Percentiles rank a stretch among this genome's conserved stretches.
Conservation (phyloP, 306 rosid species). For the Casuarina equisetifolia region DNA sequence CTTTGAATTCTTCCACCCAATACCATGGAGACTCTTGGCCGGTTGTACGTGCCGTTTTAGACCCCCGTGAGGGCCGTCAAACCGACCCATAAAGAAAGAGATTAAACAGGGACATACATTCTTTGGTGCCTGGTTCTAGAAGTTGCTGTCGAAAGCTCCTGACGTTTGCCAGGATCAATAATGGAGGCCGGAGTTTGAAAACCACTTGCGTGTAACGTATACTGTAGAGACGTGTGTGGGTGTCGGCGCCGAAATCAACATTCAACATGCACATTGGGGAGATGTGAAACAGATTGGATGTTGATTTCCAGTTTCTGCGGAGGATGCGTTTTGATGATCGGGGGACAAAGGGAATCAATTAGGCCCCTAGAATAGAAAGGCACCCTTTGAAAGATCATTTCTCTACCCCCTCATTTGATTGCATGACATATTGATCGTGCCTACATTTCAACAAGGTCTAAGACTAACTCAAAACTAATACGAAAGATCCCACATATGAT, state of each 20-base stretch:
- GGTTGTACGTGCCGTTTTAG: neutral
- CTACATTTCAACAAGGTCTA: too few relatives aligned
- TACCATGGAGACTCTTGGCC: neutral
- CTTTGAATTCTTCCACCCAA: neutral
- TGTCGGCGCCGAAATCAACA: neutral
- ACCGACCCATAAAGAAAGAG: conserved; percentile 28
- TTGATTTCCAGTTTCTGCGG: neutral
- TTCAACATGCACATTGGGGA: neutral
- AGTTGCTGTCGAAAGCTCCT: conserved; percentile 6
- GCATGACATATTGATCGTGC: too few relatives aligned
- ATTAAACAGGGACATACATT: conserved; percentile 4
- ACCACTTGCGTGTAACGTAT: neutral
- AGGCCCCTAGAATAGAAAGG: too few relatives aligned
- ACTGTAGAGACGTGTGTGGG: neutral
- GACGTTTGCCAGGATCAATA: neutral
- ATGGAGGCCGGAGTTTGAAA: neutral
- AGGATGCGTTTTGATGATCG: neutral
- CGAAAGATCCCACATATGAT: too few relatives aligned
- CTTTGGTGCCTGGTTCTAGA: neutral
- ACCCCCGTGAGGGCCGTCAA: conserved; percentile 8
- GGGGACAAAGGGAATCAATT: neutral
- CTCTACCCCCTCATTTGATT: too few relatives aligned
- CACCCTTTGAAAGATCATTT: too few relatives aligned
- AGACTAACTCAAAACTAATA: too few relatives aligned
- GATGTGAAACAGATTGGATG: neutral